phyloP scores from a whole-genome alignment of 129 eudicot species.

The Chrysanthemum makinoi region DNA sequence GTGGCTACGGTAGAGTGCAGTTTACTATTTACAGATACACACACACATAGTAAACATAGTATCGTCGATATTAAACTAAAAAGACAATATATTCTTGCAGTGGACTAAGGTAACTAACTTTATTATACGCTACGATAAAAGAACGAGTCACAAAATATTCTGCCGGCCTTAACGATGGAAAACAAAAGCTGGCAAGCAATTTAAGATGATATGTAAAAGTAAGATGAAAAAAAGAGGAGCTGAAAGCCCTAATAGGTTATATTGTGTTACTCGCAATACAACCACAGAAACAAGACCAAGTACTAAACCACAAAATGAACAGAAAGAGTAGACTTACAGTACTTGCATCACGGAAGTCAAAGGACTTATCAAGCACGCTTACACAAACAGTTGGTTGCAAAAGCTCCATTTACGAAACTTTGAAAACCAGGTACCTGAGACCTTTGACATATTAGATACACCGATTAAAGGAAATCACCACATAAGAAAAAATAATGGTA shows the following conservation, averaged over 20 bases:
- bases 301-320: not conserved
- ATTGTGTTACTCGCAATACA: not conserved
- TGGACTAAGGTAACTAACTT: constrained; percentile 10
- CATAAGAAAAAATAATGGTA: not conserved
- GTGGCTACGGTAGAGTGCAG: not conserved
- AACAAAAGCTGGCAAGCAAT: not conserved
- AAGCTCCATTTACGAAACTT: constrained; percentile 66
- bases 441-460: constrained; percentile 28
- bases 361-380: constrained; percentile 97
- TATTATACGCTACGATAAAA: too few relatives aligned
- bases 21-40: too few relatives aligned
- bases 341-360: constrained; percentile 87
- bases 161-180: not conserved
- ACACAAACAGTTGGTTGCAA: constrained; percentile 86
- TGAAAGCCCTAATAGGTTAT: too few relatives aligned
- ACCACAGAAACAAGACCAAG: not conserved
- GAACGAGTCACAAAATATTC: constrained; percentile 1
- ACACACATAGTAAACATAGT: not conserved
- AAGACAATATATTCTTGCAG: not conserved
- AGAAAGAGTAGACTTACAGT: constrained; percentile 57
- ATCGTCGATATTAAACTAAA: constrained; percentile 8
- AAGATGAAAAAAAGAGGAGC: not conserved
- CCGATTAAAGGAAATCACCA: not conserved
- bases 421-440: constrained; percentile 93
- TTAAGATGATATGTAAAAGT: not conserved